Base-by-base conservation (phyloP, 768 basidiomycete genomes). In the Roridomyces roridus region DNA sequence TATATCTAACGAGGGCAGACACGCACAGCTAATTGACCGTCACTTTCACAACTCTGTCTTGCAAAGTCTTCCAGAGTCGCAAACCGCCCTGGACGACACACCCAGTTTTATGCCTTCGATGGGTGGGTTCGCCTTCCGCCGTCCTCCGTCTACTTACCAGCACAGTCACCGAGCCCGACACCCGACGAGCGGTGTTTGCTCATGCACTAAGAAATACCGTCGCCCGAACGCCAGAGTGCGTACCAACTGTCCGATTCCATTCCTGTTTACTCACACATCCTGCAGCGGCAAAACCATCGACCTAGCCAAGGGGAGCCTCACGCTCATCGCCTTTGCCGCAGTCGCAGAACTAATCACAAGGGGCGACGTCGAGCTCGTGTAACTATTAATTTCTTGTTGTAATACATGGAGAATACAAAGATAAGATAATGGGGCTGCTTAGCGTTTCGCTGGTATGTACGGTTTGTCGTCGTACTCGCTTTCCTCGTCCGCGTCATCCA, bases 21-120 rank as follows among this genome's bases (percentile, higher is more conserved):
- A 92, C 65, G 87, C 92, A 4, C 79, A 82, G 39, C 74, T 95
- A 2, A 81, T 88, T 0, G 92, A 93, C 62, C 79, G 85, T 23
- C 92, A 96, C 69, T 90, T 92, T 63, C 81, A 83, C 52, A 73
- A 82, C n/a, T 85, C 91, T 1, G 93, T 96, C 5, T 77, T 98
- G 24, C 90, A 94, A 65, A 84, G 87, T 59, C 74, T 98, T 26
- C 96, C 96, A 0, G 85, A 84, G 41, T 79, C 84, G 46, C 88
- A 96, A 64, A 81, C 86, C 20, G 83, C 86, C 46, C 75, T 96
- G 51, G 91, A 94, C 53, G 93, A 96, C 65, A 80, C 82, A 6
- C 77, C 83, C 4, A 75, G 84, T 10, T 88, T 90, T 40, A 81
- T 88, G 62, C 90, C 85, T 43, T 83, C 81, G n/a, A 96, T 88